Percentiles rank a stretch among this genome's conserved stretches.
These are phyloP conservation scores for Termitomyces sp. DNA, from an alignment of 768 basidiomycete genomes.

Conservation along the genomic window DNA sequence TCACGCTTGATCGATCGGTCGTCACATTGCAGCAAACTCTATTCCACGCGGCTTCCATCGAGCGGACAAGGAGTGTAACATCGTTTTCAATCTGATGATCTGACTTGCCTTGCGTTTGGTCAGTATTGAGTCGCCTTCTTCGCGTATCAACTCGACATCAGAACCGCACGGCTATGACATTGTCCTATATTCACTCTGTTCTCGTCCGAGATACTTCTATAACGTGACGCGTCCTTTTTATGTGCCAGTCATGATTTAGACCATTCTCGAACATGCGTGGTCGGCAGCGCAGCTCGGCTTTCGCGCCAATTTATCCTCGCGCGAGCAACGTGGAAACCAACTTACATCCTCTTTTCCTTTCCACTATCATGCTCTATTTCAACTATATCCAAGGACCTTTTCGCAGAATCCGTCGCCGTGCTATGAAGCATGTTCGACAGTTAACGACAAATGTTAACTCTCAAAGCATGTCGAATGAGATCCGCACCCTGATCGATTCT, in stretches of 20 bases:
- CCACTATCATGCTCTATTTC: constrained; percentile 30
- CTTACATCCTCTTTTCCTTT: not conserved
- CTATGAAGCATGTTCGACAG: constrained; percentile 34
- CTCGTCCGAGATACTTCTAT: not conserved
- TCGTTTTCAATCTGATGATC: not conserved
- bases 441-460: constrained; percentile 42
- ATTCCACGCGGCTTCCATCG: not conserved
- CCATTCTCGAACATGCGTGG: not conserved
- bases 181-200: not conserved
- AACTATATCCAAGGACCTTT: constrained; percentile 32
- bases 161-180: not conserved
- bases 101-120: not conserved
- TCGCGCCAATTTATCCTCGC: not conserved
- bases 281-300: constrained; percentile 7
- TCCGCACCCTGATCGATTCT: constrained; percentile 59
- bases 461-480: constrained; percentile 62
- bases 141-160: not conserved
- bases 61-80: not conserved
- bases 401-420: constrained; percentile 23
- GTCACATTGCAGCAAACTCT: not conserved
- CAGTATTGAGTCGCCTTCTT: not conserved
- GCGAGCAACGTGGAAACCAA: constrained; percentile 2
- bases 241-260: not conserved
- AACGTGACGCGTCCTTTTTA: not conserved
- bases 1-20: not conserved